phyloP scores from a whole-genome alignment of 768 basidiomycete species.

The Suillus spraguei region DNA sequence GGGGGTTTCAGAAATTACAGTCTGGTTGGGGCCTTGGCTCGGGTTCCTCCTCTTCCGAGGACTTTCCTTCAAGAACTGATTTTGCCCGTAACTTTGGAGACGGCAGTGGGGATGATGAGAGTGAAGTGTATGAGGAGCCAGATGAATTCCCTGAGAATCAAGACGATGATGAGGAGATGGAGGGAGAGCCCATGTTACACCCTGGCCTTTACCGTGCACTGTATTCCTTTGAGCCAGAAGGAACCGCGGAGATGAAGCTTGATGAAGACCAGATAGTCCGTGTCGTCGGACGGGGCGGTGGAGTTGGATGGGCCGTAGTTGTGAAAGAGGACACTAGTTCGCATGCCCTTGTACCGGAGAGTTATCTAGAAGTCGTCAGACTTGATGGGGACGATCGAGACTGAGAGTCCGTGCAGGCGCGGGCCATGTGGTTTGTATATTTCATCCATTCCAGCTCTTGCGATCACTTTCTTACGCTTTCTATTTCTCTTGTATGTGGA shows the following conservation, averaged over 20 bases:
- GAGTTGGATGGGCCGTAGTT: slow-evolving; percentile 81
- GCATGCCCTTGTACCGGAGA: slow-evolving; percentile 80
- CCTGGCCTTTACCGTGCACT: slow-evolving; percentile 79
- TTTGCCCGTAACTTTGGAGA: slow-evolving; percentile 50
- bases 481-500: slow-evolving; percentile 15
- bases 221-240: slow-evolving; percentile 80
- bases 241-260: slow-evolving; percentile 80
- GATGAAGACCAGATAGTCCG: slow-evolving; percentile 76
- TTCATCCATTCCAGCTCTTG: slow-evolving; percentile 1
- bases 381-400: slow-evolving; percentile 31
- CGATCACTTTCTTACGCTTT: slow-evolving; percentile 7
- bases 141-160: slow-evolving; percentile 27
- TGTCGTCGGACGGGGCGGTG: slow-evolving; percentile 75
- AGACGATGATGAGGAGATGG: slow-evolving; percentile 25
- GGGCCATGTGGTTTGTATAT: not conserved
- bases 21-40: slow-evolving; percentile 37
- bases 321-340: slow-evolving; percentile 44
- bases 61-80: slow-evolving; percentile 43
- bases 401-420: slow-evolving; percentile 6
- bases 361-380: slow-evolving; percentile 66
- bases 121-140: slow-evolving; percentile 35
- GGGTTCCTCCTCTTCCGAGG: slow-evolving; percentile 14
- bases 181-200: slow-evolving; percentile 42
- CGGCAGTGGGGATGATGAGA: slow-evolving; percentile 28
- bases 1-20: slow-evolving; percentile 41